Evolutionary conservation across 2,329 filamentous ascomycete genomes (phyloP).

Genomic region (Fusarium lateritium): DNA sequence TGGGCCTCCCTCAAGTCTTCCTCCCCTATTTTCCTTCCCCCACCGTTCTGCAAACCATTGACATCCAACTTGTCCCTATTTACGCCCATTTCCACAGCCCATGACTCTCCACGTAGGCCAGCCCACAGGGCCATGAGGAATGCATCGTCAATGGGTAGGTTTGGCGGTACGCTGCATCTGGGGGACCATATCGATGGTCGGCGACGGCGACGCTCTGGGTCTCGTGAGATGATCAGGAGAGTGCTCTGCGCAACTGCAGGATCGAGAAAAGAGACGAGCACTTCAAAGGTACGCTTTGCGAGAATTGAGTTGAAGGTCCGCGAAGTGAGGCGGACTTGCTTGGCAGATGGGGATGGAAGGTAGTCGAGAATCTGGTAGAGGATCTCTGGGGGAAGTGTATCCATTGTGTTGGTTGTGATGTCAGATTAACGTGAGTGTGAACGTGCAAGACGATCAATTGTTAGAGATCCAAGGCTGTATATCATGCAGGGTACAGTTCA

Average conservation of each 20-base stretch:
- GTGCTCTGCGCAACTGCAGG: constrained; percentile 44
- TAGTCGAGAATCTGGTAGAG: constrained; percentile 50
- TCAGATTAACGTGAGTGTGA: constrained; percentile 5
- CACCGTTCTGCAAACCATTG: constrained; percentile 33
- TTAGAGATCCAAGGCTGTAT: not conserved
- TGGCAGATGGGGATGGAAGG: constrained; percentile 43
- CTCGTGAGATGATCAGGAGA: constrained; percentile 41
- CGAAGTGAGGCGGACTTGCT: constrained; percentile 52
- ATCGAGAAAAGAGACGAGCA: constrained; percentile 52
- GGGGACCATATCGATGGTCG: constrained; percentile 54
- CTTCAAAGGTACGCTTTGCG: constrained; percentile 47
- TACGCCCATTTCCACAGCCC: constrained; percentile 31
- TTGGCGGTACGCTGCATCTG: constrained; percentile 51
- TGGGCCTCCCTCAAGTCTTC: constrained; percentile 47
- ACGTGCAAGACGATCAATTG: not conserved
- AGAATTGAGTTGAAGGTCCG: constrained; percentile 53
- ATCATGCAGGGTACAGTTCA: not conserved
- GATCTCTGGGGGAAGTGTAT: constrained; percentile 52
- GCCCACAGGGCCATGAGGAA: constrained; percentile 53
- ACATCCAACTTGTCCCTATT: constrained; percentile 26
- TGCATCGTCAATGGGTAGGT: constrained; percentile 50
- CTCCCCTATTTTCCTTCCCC: constrained; percentile 45
- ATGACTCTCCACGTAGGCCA: constrained; percentile 49
- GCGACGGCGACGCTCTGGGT: constrained; percentile 44
- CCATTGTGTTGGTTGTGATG: constrained; percentile 45